phyloP scores from a whole-genome alignment of 345 rosid genomes.

The Dovyalis caffra region DNA sequence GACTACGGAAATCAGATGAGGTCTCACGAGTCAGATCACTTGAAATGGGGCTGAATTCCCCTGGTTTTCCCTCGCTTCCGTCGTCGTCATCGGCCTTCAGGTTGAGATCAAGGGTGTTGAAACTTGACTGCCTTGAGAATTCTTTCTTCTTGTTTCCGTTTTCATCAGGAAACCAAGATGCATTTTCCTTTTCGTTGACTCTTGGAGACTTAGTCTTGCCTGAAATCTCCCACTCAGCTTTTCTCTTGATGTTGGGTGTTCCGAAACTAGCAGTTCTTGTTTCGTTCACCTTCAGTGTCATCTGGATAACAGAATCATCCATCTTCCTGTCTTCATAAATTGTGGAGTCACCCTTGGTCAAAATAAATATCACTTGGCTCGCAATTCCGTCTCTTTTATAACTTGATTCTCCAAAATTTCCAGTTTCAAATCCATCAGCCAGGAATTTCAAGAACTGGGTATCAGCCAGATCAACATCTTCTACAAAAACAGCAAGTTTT shows the following conservation, averaged over 20 bases:
- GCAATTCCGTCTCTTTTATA: constrained; percentile 14
- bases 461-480: constrained; percentile 60
- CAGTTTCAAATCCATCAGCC: constrained; percentile 41
- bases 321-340: constrained; percentile 18
- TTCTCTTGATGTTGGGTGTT: constrained; percentile 45
- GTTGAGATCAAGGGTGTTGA: constrained; percentile 71
- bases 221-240: constrained; percentile 42
- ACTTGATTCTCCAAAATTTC: constrained; percentile 32
- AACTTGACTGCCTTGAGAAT: constrained; percentile 57
- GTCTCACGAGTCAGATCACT: constrained; percentile 68
- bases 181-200: constrained; percentile 37
- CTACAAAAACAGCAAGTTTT: constrained; percentile 54
- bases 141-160: constrained; percentile 38
- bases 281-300: constrained; percentile 51
- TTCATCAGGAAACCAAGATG: constrained; percentile 18
- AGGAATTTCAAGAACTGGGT: constrained; percentile 47
- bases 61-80: constrained; percentile 31
- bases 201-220: constrained; percentile 45
- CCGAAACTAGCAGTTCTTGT: constrained; percentile 17
- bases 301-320: constrained; percentile 44
- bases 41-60: constrained; percentile 62
- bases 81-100: constrained; percentile 43
- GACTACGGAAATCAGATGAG: constrained; percentile 20
- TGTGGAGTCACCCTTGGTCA: constrained; percentile 44
- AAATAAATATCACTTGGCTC: constrained; percentile 47